Evolutionary conservation across 2,329 filamentous ascomycete genomes (phyloP).

Genomic region (Stagonosporopsis rhizophila): DNA sequence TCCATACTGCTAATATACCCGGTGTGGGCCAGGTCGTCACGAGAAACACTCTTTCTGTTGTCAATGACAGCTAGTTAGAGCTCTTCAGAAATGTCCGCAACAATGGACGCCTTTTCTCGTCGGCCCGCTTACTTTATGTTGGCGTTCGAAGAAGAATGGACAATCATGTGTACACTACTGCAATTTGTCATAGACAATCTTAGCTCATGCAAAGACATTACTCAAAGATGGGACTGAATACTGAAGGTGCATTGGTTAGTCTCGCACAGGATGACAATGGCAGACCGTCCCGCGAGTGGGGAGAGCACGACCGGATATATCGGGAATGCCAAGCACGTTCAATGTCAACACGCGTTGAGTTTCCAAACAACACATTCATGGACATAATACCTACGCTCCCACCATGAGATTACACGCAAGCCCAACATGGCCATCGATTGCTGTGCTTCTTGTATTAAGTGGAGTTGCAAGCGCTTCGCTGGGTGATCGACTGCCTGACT

Average conservation of each 20-base stretch:
- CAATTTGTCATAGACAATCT: background rate
- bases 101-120: constrained; percentile 48
- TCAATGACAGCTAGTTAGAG: constrained; percentile 5
- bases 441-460: constrained; percentile 36
- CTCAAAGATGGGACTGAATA: background rate
- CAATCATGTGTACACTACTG: background rate
- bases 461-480: constrained; percentile 68
- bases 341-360: constrained; percentile 20
- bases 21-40: constrained; percentile 36
- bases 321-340: constrained; percentile 14
- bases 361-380: constrained; percentile 25
- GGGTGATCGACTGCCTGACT: constrained; percentile 87
- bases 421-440: constrained; percentile 35
- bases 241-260: too few species aligned
- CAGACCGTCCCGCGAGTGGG: constrained; percentile 3
- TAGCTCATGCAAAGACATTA: too few species aligned
- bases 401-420: constrained; percentile 39
- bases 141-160: constrained; percentile 44
- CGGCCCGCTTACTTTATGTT: constrained; percentile 36
- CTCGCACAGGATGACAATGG: background rate
- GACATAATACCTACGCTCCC: constrained; percentile 12
- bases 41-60: constrained; percentile 4
- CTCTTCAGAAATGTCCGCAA: constrained; percentile 23
- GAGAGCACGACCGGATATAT: constrained; percentile 13
- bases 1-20: constrained; percentile 25